phyloP scores from a whole-genome alignment of 345 rosid species.

The Nephelium lappaceum region DNA sequence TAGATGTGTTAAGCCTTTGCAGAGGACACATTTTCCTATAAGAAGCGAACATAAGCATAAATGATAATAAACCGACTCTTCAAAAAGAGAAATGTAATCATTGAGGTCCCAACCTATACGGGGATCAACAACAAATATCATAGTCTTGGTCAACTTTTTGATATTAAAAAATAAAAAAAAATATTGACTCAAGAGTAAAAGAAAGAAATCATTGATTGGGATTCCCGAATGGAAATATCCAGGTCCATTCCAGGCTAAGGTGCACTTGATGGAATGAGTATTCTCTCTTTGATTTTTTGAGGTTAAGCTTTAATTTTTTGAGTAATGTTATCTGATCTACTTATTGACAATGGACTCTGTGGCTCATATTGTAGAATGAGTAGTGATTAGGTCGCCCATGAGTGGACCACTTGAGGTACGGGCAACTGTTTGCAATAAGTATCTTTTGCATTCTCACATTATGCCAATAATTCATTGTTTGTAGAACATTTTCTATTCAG shows the following conservation, averaged over 20 bases:
- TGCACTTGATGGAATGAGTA: conserved; percentile 19
- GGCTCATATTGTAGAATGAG: conserved; percentile 24
- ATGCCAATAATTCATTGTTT: background rate
- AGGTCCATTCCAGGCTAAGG: background rate
- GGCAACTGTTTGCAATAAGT: conserved; percentile 5
- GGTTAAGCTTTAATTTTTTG: background rate
- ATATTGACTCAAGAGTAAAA: too few relatives aligned
- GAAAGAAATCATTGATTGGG: conserved; percentile 6
- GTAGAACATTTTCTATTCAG: background rate
- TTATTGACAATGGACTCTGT: conserved; percentile 25
- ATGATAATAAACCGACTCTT: background rate
- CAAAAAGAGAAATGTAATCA: conserved; percentile 31
- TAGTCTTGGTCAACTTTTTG: conserved; percentile 21
- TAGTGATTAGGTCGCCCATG: conserved; percentile 19
- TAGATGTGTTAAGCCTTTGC: background rate
- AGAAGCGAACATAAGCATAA: conserved; percentile 5
- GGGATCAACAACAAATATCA: conserved; percentile 19
- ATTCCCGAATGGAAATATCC: background rate
- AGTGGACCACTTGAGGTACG: conserved; percentile 22
- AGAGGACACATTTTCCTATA: background rate
- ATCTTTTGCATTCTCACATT: background rate
- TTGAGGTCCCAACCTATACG: conserved; percentile 25
- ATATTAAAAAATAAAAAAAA: background rate
- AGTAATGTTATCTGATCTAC: conserved; percentile 11
- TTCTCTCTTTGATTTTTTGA: background rate